These are phyloP conservation scores for Solanum medicagineum DNA, from an alignment of 257 asterid species.

Conservation along the genomic window DNA sequence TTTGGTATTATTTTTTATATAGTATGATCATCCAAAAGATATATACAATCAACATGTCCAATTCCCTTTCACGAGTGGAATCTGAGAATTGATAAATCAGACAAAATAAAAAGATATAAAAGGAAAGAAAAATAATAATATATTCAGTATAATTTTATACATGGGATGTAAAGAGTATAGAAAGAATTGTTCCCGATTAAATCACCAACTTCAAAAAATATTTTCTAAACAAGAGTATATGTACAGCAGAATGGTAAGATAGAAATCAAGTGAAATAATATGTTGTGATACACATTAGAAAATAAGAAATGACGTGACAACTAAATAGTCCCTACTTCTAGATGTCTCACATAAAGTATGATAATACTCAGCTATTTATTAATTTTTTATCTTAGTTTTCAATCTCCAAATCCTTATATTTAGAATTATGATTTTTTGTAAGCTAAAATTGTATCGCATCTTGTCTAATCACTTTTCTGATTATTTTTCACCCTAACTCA, in stretches of 20 bases:
- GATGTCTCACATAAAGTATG: background rate
- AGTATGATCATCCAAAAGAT: too few relatives aligned
- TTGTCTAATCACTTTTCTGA: background rate
- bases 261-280: too few relatives aligned
- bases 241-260: rapidly evolving
- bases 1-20: too few relatives aligned
- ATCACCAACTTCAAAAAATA: too few relatives aligned
- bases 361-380: too few relatives aligned
- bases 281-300: too few relatives aligned
- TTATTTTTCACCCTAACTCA: background rate
- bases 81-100: background rate
- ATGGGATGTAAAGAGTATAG: rapidly evolving
- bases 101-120: background rate
- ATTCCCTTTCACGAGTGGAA: too few relatives aligned
- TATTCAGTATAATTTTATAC: background rate
- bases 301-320: background rate
- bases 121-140: background rate
- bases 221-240: too few relatives aligned
- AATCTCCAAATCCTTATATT: rapidly evolving
- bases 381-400: too few relatives aligned
- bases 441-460: too few relatives aligned
- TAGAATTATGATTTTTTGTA: too few relatives aligned
- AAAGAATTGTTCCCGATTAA: rapidly evolving
- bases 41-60: too few relatives aligned
- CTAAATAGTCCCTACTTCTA: background rate